Conservation (phyloP, 2,329 filamentous ascomycete genomes). For the Trichoderma harzianum region DNA sequence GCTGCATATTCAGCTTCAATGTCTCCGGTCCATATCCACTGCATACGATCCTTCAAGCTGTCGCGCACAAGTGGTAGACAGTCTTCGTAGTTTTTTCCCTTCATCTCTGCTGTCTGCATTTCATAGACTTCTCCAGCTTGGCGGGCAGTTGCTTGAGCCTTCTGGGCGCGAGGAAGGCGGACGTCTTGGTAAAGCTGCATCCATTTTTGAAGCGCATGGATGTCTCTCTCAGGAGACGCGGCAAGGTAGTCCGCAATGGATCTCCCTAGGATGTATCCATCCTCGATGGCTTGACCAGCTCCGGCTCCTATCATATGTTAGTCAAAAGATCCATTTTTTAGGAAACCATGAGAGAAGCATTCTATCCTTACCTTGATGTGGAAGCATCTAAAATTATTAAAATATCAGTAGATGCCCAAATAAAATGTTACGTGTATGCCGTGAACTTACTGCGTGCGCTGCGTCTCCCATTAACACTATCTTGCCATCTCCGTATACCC, state of each 20-base stretch:
- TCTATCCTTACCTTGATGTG: slow-evolving; percentile 2
- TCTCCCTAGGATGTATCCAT: slow-evolving; percentile 22
- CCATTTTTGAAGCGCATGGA: neutral
- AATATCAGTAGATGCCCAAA: neutral
- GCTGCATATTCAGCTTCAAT: slow-evolving; percentile 8
- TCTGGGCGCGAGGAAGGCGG: slow-evolving; percentile 7
- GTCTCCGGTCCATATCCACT: slow-evolving; percentile 9
- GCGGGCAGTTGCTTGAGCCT: slow-evolving; percentile 11
- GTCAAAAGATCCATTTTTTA: too few species aligned
- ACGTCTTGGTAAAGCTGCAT: slow-evolving; percentile 6
- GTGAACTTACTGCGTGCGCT: slow-evolving; percentile 42
- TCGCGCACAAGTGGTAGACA: slow-evolving; percentile 3
- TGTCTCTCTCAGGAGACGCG: neutral
- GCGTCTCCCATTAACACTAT: slow-evolving; percentile 40
- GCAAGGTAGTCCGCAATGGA: slow-evolving; percentile 1
- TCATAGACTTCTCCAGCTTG: slow-evolving; percentile 7
- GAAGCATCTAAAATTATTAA: neutral
- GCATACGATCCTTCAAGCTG: slow-evolving; percentile 7
- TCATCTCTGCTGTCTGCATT: slow-evolving; percentile 7
- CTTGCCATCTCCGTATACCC: slow-evolving; percentile 4
- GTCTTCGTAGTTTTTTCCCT: neutral
- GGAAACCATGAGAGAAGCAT: neutral
- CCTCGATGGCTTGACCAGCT: slow-evolving; percentile 40
- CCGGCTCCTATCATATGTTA: slow-evolving; percentile 36
- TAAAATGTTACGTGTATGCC: slow-evolving; percentile 26